Percentiles rank a stretch among this genome's conserved stretches.
Evolutionary conservation across 129 eudicot genomes (phyloP).

Genomic region (Chrysanthemum makinoi): DNA sequence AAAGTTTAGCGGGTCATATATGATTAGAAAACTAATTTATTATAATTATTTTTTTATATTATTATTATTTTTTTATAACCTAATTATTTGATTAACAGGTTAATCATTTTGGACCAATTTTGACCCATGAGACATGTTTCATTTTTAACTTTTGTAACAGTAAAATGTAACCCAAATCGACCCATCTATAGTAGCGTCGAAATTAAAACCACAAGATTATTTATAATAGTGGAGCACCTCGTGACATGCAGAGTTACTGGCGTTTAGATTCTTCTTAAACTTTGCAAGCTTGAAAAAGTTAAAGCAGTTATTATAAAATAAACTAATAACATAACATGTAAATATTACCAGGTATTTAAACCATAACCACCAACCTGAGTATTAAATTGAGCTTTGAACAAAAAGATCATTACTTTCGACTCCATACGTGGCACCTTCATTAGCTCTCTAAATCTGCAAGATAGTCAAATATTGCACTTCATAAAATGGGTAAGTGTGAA

Average conservation of each 20-base stretch:
- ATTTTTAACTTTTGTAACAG: too few species aligned
- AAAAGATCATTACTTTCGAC: constrained; percentile 64
- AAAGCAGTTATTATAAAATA: neutral
- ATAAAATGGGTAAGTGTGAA: neutral
- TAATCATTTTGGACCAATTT: too few species aligned
- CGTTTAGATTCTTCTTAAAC: constrained; percentile 62
- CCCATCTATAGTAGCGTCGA: too few species aligned
- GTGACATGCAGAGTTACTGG: constrained; percentile 65
- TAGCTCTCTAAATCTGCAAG: constrained; percentile 75
- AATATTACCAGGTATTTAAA: constrained; percentile 15
- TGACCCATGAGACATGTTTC: too few species aligned
- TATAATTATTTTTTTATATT: too few species aligned
- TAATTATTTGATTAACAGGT: too few species aligned
- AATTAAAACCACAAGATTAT: neutral
- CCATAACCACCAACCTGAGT: constrained; percentile 57
- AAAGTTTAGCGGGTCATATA: too few species aligned
- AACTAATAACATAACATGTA: neutral
- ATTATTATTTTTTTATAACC: too few species aligned
- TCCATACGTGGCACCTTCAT: constrained; percentile 97
- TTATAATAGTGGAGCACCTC: constrained; percentile 48
- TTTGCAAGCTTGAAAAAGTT: constrained; percentile 54
- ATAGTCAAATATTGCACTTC: constrained; percentile 2
- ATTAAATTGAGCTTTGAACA: constrained; percentile 80
- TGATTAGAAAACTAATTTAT: too few species aligned
- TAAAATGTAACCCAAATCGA: too few species aligned